phyloP scores from a whole-genome alignment of 2,329 filamentous ascomycete species.

The Sphaerulina vaccinii region DNA sequence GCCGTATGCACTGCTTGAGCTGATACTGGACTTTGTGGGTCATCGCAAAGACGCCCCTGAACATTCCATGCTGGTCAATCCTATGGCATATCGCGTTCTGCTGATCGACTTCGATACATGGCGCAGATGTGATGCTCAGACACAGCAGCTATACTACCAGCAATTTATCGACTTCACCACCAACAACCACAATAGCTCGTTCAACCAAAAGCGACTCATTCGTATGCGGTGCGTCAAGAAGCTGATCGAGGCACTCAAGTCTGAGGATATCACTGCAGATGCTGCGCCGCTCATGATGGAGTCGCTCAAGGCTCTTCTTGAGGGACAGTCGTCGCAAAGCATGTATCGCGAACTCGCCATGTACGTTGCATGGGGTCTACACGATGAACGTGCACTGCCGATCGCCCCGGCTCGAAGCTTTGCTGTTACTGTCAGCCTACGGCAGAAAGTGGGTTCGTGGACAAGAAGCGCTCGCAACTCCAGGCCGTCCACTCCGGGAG shows the following conservation, averaged over 20 bases:
- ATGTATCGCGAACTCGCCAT: conserved; percentile 82
- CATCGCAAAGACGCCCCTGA: conserved; percentile 78
- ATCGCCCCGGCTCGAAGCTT: conserved; percentile 26
- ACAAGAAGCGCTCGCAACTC: conserved; percentile 27
- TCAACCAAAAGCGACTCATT: conserved; percentile 82
- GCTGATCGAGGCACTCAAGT: conserved; percentile 85
- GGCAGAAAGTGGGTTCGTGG: conserved; percentile 33
- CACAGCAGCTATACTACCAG: conserved; percentile 86
- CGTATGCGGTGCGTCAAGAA: conserved; percentile 92
- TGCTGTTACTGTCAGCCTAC: conserved; percentile 30
- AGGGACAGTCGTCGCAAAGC: conserved; percentile 77
- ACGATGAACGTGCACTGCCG: conserved; percentile 54
- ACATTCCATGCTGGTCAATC: conserved; percentile 92
- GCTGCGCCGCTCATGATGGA: conserved; percentile 73
- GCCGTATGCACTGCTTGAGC: conserved; percentile 63
- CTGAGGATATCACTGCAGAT: conserved; percentile 70
- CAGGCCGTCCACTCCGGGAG: conserved; percentile 31
- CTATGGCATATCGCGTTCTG: conserved; percentile 86
- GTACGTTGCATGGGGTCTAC: conserved; percentile 89
- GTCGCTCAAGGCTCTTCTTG: conserved; percentile 76
- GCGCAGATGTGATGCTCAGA: conserved; percentile 72
- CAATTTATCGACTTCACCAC: conserved; percentile 87
- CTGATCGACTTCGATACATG: conserved; percentile 92
- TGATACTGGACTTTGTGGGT: conserved; percentile 83
- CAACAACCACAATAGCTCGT: conserved; percentile 87